Base-by-base conservation (phyloP, 257 asterid genomes). In the Nyctanthes arbortristis region DNA sequence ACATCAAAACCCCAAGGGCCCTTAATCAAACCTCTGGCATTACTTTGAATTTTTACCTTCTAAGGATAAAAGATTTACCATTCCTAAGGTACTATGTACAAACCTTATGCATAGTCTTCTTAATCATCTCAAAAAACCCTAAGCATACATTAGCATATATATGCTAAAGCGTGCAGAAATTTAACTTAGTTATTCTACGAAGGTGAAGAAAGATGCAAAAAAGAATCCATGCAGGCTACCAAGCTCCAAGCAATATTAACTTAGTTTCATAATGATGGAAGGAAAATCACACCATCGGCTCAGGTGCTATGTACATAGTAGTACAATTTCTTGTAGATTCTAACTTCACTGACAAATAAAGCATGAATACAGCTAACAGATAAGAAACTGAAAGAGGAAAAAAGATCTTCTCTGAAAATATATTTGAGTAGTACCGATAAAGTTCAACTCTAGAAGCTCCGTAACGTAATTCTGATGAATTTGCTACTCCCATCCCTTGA, bases 361-460 rank as follows among this genome's bases (percentile, higher is more conserved):
- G 43, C 47, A 66, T 12, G 22, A 20, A 32, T 35, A 60, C 11
- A 66, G 22, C n/a, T 66, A 67, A 66, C 61, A 72, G 54, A 73
- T 65, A 58, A 68, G 22, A 34, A 58, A 22, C 27, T 34, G 10
- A 2, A 60, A 29, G n/a, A n/a, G n/a, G n/a, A n/a, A 24, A 20
- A 10, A 52, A 22, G 68, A 22, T 11, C 32, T 55, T 20, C 35
- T 69, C 5, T 35, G 49, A 54, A 52, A 20, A 52, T 52, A 10
- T 24, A 52, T 52, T 52, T 22, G 54, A 54, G 68, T 67, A n/a
- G n/a, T 87, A 93, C 97, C 96, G 69, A 73, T 84, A 89, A 73
- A 89, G 86, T 80, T 93, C 98, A 75, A 93, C 90, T 61, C 94
- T 81, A 70, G 97, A 87, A 74, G 96, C 98, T 63, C 89, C 82